Evolutionary conservation across 176 grass and related monocot species (phyloP).

Genomic region (Rhynchospora pubera): DNA sequence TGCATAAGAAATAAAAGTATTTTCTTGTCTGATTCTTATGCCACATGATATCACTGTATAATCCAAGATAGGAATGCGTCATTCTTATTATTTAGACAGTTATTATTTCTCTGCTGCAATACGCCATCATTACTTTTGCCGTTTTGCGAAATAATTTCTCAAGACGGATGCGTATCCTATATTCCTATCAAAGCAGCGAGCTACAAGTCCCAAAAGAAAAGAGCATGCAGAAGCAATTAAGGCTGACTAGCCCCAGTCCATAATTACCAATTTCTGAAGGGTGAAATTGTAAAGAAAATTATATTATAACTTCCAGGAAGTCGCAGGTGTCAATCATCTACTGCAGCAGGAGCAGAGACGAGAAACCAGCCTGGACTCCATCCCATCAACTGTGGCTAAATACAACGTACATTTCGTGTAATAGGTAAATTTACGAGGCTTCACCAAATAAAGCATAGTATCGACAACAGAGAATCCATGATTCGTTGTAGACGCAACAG

Average conservation of each 20-base stretch:
- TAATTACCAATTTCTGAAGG: background rate
- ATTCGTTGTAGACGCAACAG: background rate
- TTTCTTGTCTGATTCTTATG: too few relatives aligned
- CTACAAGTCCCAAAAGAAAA: background rate
- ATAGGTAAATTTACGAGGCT: background rate
- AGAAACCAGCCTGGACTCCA: background rate
- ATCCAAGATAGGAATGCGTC: too few relatives aligned
- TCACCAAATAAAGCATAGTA: background rate
- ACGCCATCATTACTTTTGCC: background rate
- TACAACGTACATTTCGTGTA: background rate
- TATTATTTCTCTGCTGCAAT: background rate
- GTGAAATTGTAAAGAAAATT: background rate
- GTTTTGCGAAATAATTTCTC: background rate
- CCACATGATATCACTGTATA: too few relatives aligned
- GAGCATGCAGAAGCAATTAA: background rate
- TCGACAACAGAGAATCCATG: background rate
- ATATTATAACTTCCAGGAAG: background rate
- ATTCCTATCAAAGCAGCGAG: background rate
- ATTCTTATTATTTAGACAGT: too few relatives aligned
- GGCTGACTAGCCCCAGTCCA: background rate
- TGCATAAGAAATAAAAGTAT: too few relatives aligned
- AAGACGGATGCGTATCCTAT: too few relatives aligned
- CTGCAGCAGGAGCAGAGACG: background rate
- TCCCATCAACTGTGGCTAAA: background rate
- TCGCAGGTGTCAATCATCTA: conserved; percentile 1